phyloP scores from a whole-genome alignment of 2,329 filamentous ascomycete species.

The Ceratocystis smalleyi region DNA sequence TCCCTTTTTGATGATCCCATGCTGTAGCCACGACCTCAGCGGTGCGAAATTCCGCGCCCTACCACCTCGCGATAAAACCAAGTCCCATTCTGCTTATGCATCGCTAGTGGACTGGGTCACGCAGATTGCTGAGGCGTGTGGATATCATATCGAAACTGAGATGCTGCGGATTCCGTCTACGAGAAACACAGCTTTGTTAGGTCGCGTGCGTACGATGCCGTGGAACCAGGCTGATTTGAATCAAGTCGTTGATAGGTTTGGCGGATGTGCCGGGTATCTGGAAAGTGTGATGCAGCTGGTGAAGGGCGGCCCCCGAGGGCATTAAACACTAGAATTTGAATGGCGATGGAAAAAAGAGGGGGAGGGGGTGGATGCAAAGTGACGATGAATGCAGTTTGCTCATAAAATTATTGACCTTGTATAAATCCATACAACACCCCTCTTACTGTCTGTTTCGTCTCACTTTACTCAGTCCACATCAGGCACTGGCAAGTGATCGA shows the following conservation, averaged over 20 bases:
- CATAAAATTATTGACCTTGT: neutral
- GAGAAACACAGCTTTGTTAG: constrained; percentile 67
- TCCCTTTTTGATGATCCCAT: constrained; percentile 85
- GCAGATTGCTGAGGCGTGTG: constrained; percentile 52
- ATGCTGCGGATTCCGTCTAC: constrained; percentile 86
- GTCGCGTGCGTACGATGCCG: constrained; percentile 32
- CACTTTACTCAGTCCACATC: constrained; percentile 32
- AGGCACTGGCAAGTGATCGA: constrained; percentile 62
- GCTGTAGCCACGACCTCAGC: constrained; percentile 77
- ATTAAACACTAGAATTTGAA: constrained; percentile 21
- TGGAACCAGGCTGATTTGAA: constrained; percentile 27
- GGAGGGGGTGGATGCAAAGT: neutral
- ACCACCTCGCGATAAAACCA: constrained; percentile 32
- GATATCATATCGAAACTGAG: constrained; percentile 65
- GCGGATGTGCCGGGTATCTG: constrained; percentile 41
- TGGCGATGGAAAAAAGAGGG: neutral
- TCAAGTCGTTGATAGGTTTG: constrained; percentile 34
- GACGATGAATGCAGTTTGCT: no score
- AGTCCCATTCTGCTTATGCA: constrained; percentile 52
- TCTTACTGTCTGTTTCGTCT: neutral
- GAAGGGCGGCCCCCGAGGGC: constrained; percentile 29
- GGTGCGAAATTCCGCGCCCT: constrained; percentile 59
- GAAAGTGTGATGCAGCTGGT: constrained; percentile 48
- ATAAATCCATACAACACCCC: neutral
- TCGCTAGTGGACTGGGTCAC: constrained; percentile 68